Base-by-base conservation (phyloP, 2,329 filamentous ascomycete genomes). In the Phialophora chinensis region DNA sequence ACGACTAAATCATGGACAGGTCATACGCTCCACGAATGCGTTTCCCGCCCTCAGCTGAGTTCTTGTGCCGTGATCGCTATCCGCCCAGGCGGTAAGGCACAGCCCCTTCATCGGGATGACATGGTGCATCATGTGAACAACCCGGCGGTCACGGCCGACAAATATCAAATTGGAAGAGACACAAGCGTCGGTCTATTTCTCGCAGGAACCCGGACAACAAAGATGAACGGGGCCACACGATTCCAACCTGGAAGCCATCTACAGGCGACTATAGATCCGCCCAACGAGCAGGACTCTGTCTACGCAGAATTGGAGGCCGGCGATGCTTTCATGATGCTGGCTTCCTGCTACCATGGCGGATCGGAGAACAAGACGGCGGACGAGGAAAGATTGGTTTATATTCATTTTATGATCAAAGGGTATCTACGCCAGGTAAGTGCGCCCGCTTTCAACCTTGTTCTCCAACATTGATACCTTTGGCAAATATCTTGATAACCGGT, bases 261-360 rank as follows among this genome's bases (percentile, higher is more conserved):
- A n/a, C 27, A 33, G 53, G 23, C 14, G 12, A 56, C 27, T 1
- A 8, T n/a, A 20, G 25, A 33, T 33, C 25, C 25, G 12, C 53
- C 53, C 14, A 31, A 14, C 17, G 12, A 31, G 53, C 25, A 56
- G 38, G 53, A 31, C 11, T 14, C 25, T 10, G 53, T 56, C 14
- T 35, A 56, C 29, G 53, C 53, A 14, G 53, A 56, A 33, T 3
- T 56, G 53, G 27, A 56, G 17, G 7, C 27, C 2, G 53, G 53
- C 17, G 53, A 56, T 56, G 53, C 25, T 35, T 56, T 56, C 14
- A 56, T 56, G 25, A 56, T 56, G 53, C 53, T 56, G 12, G 53
- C 25, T 31, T 33, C 25, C 27, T 56, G 53, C 53, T 56, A 33
- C 31, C 53, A 56, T 33, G 53, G 53, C 17, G 53, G 53, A 56